Percentiles rank a stretch among this genome's conserved stretches.
These are phyloP conservation scores for Hyaloscypha finlandica DNA, from an alignment of 495 filamentous ascomycete genomes.

Conservation along the genomic window DNA sequence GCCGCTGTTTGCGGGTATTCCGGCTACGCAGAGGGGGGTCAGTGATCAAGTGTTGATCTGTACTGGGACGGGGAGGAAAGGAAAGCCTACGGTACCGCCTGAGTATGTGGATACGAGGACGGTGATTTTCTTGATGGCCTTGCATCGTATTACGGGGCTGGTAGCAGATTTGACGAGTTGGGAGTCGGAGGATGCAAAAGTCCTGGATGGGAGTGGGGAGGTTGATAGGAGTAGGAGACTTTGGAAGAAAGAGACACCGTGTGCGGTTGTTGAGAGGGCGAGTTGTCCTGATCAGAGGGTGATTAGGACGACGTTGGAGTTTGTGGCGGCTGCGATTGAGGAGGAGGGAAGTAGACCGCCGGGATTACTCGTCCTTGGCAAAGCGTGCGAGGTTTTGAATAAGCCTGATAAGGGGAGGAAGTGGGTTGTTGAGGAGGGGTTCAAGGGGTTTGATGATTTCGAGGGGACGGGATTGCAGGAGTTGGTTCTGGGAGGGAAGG, in stretches of 20 bases:
- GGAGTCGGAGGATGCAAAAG: constrained; percentile 37
- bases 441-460: constrained; percentile 60
- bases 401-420: constrained; percentile 51
- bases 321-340: constrained; percentile 81
- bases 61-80: constrained; percentile 92
- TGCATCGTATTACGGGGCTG: constrained; percentile 78
- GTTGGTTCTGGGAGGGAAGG: constrained; percentile 25
- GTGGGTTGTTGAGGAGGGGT: constrained; percentile 92
- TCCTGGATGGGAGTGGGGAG: constrained; percentile 41
- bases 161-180: constrained; percentile 61
- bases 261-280: constrained; percentile 92
- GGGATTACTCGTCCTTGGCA: constrained; percentile 85
- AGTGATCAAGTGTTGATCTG: constrained; percentile 92
- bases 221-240: constrained; percentile 36
- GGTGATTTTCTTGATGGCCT: constrained; percentile 93
- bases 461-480: constrained; percentile 35
- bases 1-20: constrained; percentile 85
- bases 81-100: constrained; percentile 77
- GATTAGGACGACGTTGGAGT: constrained; percentile 78
- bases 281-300: constrained; percentile 93
- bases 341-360: constrained; percentile 88
- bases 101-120: constrained; percentile 76
- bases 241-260: constrained; percentile 67
- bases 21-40: constrained; percentile 84
- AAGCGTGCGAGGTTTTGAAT: constrained; percentile 77